A percentile compares a stretch with the other conserved stretches of the same genome.
Conservation (phyloP, 2,329 filamentous ascomycete species). For the Bisporella sp. region DNA sequence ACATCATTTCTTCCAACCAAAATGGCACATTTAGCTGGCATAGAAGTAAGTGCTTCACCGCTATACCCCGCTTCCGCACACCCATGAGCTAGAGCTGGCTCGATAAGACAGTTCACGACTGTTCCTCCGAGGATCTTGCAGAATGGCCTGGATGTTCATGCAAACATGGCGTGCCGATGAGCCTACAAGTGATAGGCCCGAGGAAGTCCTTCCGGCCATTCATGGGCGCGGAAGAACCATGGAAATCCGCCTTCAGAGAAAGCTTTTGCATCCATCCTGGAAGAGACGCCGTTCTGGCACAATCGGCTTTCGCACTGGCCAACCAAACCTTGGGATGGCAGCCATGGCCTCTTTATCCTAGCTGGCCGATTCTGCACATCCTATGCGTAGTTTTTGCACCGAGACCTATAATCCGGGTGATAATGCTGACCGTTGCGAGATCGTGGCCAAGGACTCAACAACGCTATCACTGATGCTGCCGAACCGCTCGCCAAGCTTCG, state of each 20-base stretch:
- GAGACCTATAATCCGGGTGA: conserved; percentile 17
- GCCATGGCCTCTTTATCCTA: conserved; percentile 37
- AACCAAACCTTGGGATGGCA: conserved; percentile 34
- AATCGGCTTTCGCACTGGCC: not conserved
- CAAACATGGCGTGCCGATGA: conserved; percentile 15
- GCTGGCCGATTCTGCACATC: conserved; percentile 47
- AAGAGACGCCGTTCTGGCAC: not conserved
- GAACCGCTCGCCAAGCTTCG: conserved; percentile 14
- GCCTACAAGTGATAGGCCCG: conserved; percentile 6
- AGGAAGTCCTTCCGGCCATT: conserved; percentile 23
- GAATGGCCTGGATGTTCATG: conserved; percentile 20
- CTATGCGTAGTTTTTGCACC: conserved; percentile 33
- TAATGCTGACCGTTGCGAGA: conserved; percentile 19
- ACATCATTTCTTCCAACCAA: conserved; percentile 43
- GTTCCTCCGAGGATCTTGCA: conserved; percentile 15
- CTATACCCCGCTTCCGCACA: conserved; percentile 39
- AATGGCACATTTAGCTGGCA: conserved; percentile 17
- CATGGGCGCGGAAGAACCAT: conserved; percentile 24
- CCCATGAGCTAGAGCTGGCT: conserved; percentile 27
- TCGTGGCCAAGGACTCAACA: conserved; percentile 41
- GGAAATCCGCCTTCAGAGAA: conserved; percentile 24
- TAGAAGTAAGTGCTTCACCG: conserved; percentile 35
- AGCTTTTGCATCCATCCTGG: not conserved
- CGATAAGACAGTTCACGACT: conserved; percentile 31
- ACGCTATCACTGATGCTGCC: conserved; percentile 35